Evolutionary conservation across 148 eudicot species (phyloP), one percentile per base, ranked within the genome.

Genomic region (Amaranthus hypochondriacus): DNA sequence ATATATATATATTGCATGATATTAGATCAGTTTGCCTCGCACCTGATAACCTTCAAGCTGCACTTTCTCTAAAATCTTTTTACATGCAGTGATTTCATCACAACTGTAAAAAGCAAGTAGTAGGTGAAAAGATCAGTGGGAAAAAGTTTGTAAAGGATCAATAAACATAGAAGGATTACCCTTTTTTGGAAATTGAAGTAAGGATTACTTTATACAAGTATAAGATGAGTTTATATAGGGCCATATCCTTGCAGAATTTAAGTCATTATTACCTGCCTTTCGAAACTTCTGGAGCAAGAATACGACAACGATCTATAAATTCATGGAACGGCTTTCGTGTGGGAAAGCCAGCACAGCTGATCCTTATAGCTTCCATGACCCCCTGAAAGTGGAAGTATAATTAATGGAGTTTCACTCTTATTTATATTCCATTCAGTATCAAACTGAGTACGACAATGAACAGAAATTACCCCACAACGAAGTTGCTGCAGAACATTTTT

Each of bases 281-380:
- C 62, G 76, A 71, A 83, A 86, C 82, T 75, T 86, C 86, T 76
- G 97, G 93, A 58, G 88, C 92, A 71, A 95, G 92, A 77, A 95
- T 78, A 56, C 87, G 78, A 78, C 89, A 95, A 72, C 97, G 96
- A 52, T 73, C 64, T 59, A 88, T 62, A 62, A 95, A 95, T 72
- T 92, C 98, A 73, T 83, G 80, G 80, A 92, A 95, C 56, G 79
- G 78, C 81, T 87, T 92, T 80, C 96, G 84, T 39, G 98, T 95
- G 72, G 97, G 98, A 77, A 77, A 95, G 73, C 98, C 97, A 78
- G 97, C 97, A 78, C 96, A 90, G 80, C 98, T 95, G 78, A 95
- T 95, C 80, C 98, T 90, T 76, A 95, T 95, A 73, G 98, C 98
- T 80, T 95, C 98, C 98, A 92, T 86, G 76, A 95, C 97, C 76